Evolutionary conservation across 1,139 yeast species (phyloP).

Genomic region (Maudiozyma humilis): DNA sequence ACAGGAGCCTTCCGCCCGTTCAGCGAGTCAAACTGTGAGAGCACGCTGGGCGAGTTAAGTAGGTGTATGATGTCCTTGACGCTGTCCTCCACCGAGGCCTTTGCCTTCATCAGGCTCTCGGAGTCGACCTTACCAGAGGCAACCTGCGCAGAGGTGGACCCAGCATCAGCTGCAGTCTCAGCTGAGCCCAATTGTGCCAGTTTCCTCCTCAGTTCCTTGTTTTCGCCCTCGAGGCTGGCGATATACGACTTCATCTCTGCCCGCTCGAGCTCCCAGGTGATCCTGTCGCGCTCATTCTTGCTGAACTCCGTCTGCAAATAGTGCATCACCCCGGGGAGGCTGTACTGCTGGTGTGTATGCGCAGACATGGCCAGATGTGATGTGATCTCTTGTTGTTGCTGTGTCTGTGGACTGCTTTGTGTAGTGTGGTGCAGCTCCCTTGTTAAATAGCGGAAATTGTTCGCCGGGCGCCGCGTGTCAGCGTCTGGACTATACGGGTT

Average conservation of each 20-base stretch:
- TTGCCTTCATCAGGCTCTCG: conserved; percentile 12
- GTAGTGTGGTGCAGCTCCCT: too few species aligned
- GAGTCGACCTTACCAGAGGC: background rate
- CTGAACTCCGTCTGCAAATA: conserved; percentile 52
- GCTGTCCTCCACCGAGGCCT: conserved; percentile 28
- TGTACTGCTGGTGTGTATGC: conserved; percentile 15
- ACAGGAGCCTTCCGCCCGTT: conserved; percentile 18
- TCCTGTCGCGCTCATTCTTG: conserved; percentile 46
- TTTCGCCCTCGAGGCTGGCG: conserved; percentile 57
- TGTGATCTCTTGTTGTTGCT: too few species aligned
- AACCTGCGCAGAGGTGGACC: background rate
- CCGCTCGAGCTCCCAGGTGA: conserved; percentile 48
- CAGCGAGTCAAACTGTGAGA: conserved; percentile 22
- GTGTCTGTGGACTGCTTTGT: too few species aligned
- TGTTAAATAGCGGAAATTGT: too few species aligned
- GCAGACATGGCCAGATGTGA: background rate
- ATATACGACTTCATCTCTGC: conserved; percentile 51
- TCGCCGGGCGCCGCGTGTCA: too few species aligned
- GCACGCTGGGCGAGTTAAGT: conserved; percentile 26
- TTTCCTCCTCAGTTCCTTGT: conserved; percentile 45
- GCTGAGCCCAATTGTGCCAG: conserved; percentile 36
- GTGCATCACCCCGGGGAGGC: conserved; percentile 45
- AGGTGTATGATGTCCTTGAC: conserved; percentile 32
- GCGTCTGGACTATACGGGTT: too few species aligned
- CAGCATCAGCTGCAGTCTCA: background rate